A percentile compares a stretch with the other conserved stretches of the same genome.
phyloP scores from a whole-genome alignment of 768 basidiomycete species.

The Suillus subaureus region DNA sequence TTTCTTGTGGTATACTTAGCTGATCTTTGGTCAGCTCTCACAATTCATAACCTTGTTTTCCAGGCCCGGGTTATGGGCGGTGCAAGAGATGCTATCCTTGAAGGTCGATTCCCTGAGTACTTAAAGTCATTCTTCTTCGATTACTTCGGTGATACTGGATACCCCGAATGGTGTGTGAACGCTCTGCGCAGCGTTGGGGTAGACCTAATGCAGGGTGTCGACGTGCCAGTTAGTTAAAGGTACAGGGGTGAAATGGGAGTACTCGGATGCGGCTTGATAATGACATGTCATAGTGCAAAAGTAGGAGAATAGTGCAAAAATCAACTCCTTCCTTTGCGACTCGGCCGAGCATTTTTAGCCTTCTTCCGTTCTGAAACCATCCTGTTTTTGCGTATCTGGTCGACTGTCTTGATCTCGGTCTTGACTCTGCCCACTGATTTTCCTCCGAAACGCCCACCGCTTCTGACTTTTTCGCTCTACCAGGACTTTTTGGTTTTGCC shows the following conservation, averaged over 20 bases:
- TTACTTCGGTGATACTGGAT: constrained; percentile 78
- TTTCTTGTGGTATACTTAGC: constrained; percentile 13
- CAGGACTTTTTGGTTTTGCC: constrained; percentile 25
- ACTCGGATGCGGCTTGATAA: constrained; percentile 44
- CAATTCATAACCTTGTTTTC: constrained; percentile 82
- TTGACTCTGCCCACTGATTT: constrained; percentile 69
- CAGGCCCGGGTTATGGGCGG: constrained; percentile 89
- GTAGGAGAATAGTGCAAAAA: constrained; percentile 4
- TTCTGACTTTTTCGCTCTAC: constrained; percentile 36
- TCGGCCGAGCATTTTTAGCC: constrained; percentile 82
- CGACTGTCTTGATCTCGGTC: constrained; percentile 82
- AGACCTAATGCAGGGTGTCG: constrained; percentile 65
- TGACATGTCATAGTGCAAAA: constrained; percentile 5
- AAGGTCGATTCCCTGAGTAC: constrained; percentile 78
- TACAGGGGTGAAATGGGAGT: constrained; percentile 80
- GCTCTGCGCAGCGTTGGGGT: constrained; percentile 83
- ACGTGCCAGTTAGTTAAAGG: constrained; percentile 58
- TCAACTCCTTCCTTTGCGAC: constrained; percentile 36
- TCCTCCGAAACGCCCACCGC: constrained; percentile 50
- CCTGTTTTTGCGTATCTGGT: constrained; percentile 83
- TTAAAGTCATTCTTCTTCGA: constrained; percentile 72
- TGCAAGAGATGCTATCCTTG: constrained; percentile 78
- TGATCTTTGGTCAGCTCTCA: constrained; percentile 54
- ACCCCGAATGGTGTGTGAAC: constrained; percentile 89
- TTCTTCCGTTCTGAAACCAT: constrained; percentile 63